These are phyloP conservation scores for Wallemia mellicola DNA, from an alignment of 1,284 basidiomycete species.

Conservation along the genomic window DNA sequence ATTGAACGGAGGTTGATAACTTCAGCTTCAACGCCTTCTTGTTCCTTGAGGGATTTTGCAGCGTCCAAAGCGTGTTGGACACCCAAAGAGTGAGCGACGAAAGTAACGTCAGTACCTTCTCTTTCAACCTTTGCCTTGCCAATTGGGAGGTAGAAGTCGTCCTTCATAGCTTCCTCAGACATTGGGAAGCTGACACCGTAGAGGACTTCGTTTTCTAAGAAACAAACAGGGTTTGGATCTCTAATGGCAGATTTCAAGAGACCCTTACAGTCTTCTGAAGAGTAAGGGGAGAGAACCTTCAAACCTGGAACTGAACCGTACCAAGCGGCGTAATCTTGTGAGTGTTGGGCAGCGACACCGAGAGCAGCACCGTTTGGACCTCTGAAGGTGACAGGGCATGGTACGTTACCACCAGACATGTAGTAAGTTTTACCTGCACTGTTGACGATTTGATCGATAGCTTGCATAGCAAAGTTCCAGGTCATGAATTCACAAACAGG, in stretches of 20 bases:
- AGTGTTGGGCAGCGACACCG: constrained; percentile 83
- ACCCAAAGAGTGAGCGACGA: constrained; percentile 93
- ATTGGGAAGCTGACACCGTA: constrained; percentile 94
- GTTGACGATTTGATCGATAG: constrained; percentile 99
- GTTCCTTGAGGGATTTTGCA: constrained; percentile 70
- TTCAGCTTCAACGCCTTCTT: constrained; percentile 78
- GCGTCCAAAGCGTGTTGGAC: constrained; percentile 75
- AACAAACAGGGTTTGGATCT: constrained; percentile 90
- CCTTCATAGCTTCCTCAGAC: constrained; percentile 75
- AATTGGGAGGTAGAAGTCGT: constrained; percentile 80
- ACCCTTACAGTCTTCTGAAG: constrained; percentile 89
- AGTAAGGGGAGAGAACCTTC: constrained; percentile 94
- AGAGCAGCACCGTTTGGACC: constrained; percentile 95
- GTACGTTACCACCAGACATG: constrained; percentile 97
- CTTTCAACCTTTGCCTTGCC: constrained; percentile 94
- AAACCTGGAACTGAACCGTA: constrained; percentile 88
- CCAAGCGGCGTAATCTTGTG: constrained; percentile 76
- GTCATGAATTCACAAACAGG: constrained; percentile 99
- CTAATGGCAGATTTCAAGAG: constrained; percentile 91
- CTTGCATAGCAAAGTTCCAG: constrained; percentile 25
- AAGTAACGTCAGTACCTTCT: constrained; percentile 68
- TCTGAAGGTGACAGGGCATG: constrained; percentile 95
- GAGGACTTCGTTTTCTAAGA: constrained; percentile 97
- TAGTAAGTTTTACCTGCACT: constrained; percentile 99
- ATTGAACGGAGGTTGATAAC: constrained; percentile 91